Conservation (phyloP, 306 rosid species). For the Herpetospermum pedunculosum region DNA sequence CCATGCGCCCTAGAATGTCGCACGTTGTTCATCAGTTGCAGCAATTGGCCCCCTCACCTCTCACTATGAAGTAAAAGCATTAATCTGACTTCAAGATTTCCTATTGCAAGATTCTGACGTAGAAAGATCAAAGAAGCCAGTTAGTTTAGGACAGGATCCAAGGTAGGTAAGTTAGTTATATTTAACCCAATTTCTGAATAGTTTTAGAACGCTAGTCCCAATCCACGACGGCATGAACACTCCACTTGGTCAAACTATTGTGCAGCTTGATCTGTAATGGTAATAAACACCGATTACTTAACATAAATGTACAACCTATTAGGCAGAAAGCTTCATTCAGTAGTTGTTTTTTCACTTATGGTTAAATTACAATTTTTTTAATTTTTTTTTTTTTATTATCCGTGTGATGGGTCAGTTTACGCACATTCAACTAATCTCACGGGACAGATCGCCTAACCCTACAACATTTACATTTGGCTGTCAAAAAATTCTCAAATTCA, state of each 20-base stretch:
- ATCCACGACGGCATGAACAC: not conserved
- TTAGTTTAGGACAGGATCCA: not conserved
- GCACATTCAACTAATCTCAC: no score
- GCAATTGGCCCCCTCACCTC: conserved; percentile 35
- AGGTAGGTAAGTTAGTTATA: not conserved
- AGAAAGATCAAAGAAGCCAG: not conserved
- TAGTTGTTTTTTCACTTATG: no score
- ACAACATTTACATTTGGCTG: no score
- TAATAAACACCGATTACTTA: not conserved
- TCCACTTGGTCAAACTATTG: not conserved
- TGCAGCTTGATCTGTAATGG: not conserved
- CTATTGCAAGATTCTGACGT: not conserved
- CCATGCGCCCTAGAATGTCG: conserved; percentile 98
- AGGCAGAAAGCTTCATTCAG: no score
- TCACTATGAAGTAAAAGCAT: not conserved
- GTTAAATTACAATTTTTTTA: no score
- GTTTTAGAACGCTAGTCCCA: not conserved
- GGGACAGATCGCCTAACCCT: no score
- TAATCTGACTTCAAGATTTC: not conserved
- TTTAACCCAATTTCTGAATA: not conserved
- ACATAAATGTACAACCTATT: not conserved
- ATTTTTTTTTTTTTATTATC: no score
- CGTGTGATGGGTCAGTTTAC: no score
- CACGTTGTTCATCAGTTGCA: conserved; percentile 96
- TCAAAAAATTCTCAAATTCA: no score